phyloP scores from a whole-genome alignment of 2,329 filamentous ascomycete genomes.

The Arthroderma uncinatum region DNA sequence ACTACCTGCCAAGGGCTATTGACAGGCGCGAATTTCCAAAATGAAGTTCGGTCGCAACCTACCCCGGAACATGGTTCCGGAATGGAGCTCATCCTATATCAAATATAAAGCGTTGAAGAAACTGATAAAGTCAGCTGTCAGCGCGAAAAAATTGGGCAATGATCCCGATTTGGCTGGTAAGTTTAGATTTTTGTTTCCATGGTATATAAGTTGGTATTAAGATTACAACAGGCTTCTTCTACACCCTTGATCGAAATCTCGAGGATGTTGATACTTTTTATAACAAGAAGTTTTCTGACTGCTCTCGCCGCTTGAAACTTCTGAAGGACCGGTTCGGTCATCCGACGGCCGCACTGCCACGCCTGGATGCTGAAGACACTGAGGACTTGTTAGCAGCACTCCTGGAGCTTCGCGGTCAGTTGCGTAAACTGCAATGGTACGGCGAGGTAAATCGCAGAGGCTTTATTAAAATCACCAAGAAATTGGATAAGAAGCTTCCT shows the following conservation, averaged over 20 bases:
- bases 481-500: slow-evolving; percentile 88
- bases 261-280: slow-evolving; percentile 96
- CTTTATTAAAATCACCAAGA: slow-evolving; percentile 98
- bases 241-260: slow-evolving; percentile 88
- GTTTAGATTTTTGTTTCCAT: slow-evolving; percentile 31
- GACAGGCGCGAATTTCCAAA: slow-evolving; percentile 9
- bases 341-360: slow-evolving; percentile 55
- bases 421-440: slow-evolving; percentile 94
- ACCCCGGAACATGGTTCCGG: slow-evolving; percentile 40
- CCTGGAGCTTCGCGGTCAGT: slow-evolving; percentile 72
- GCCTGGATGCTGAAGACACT: slow-evolving; percentile 74
- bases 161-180: slow-evolving; percentile 84
- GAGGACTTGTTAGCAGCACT: slow-evolving; percentile 86
- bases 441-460: slow-evolving; percentile 91
- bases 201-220: slow-evolving; percentile 27
- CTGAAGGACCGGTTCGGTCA: slow-evolving; percentile 80
- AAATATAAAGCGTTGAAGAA: slow-evolving; percentile 62
- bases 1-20: too few relatives aligned
- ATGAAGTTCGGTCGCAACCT: slow-evolving; percentile 44
- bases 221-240: slow-evolving; percentile 74
- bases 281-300: slow-evolving; percentile 86
- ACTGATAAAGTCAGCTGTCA: slow-evolving; percentile 69
- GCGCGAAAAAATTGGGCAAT: slow-evolving; percentile 55
- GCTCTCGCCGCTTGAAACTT: slow-evolving; percentile 69
- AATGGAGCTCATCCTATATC: slow-evolving; percentile 42